Conservation (phyloP, 495 filamentous ascomycete genomes). For the Chlorociboria aeruginascens region DNA sequence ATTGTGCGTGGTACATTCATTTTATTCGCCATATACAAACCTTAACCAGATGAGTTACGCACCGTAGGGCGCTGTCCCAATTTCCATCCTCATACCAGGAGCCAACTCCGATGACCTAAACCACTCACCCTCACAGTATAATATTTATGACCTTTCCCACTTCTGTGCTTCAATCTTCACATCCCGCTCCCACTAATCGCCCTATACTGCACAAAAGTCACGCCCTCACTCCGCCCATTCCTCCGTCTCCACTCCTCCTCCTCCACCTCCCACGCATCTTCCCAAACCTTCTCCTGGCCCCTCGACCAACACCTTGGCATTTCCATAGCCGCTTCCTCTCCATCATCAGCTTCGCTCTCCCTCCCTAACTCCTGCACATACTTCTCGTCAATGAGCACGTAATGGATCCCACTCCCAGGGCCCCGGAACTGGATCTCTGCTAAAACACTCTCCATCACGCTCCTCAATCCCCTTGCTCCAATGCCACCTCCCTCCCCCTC, state of each 20-base stretch:
- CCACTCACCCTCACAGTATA: conserved; percentile 6
- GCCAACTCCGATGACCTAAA: not conserved
- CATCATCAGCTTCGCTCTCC: not conserved
- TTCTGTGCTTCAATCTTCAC: conserved; percentile 13
- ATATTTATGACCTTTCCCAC: not conserved
- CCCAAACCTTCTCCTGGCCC: conserved; percentile 36
- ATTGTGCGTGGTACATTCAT: too few species aligned
- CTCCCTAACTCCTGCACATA: conserved; percentile 4
- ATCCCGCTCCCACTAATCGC: conserved; percentile 34
- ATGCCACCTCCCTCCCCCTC: conserved; percentile 37
- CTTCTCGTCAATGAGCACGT: conserved; percentile 31
- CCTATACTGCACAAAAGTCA: conserved; percentile 25
- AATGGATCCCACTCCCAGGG: conserved; percentile 48
- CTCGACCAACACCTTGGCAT: conserved; percentile 24
- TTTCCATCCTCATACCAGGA: not conserved
- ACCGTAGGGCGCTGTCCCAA: not conserved
- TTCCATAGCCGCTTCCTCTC: not conserved
- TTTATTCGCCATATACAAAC: not conserved
- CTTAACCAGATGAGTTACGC: not conserved
- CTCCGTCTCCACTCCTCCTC: conserved; percentile 28
- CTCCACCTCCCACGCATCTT: conserved; percentile 42
- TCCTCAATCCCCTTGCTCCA: conserved; percentile 76
- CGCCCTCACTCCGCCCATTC: conserved; percentile 3
- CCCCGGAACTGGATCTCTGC: conserved; percentile 87
- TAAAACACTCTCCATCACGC: conserved; percentile 79